A percentile compares a stretch with the other conserved stretches of the same genome.
Evolutionary conservation across 139 green algal species (phyloP).

Genomic region (Haematococcus lacustris): DNA sequence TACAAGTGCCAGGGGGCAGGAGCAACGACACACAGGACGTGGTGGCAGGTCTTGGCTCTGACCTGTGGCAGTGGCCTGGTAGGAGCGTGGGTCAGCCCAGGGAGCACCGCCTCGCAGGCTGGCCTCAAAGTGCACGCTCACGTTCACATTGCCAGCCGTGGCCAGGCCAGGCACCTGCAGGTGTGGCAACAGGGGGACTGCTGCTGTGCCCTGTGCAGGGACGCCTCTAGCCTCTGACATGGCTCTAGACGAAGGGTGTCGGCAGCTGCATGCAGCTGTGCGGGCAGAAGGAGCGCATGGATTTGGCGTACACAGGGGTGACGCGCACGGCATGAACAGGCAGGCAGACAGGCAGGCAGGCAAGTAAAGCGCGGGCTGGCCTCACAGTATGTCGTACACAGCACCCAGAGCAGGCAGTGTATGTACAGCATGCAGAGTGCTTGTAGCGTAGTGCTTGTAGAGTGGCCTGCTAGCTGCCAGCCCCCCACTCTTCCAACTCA

Average conservation of each 20-base stretch:
- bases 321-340: neutral
- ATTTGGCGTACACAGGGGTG: neutral
- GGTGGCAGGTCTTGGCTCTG: no score
- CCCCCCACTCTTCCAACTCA: no score
- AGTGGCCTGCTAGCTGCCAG: no score
- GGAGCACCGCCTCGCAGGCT: constrained; percentile 16
- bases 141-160: constrained; percentile 12
- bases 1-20: no score
- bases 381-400: no score
- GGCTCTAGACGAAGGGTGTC: neutral
- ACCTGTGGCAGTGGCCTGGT: neutral
- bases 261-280: neutral
- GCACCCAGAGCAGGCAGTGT: no score
- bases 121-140: constrained; percentile 21
- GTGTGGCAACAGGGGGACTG: neutral
- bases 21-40: no score
- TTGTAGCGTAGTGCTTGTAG: no score
- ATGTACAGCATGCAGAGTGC: no score
- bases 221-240: neutral
- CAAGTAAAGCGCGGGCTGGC: neutral
- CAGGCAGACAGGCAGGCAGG: neutral
- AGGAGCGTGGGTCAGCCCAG: neutral
- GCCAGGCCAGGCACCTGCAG: constrained; percentile 14
- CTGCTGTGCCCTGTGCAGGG: neutral
- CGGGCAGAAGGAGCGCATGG: neutral